Conservation (phyloP, 495 filamentous ascomycete genomes). For the Parathielavia hyrcaniae region DNA sequence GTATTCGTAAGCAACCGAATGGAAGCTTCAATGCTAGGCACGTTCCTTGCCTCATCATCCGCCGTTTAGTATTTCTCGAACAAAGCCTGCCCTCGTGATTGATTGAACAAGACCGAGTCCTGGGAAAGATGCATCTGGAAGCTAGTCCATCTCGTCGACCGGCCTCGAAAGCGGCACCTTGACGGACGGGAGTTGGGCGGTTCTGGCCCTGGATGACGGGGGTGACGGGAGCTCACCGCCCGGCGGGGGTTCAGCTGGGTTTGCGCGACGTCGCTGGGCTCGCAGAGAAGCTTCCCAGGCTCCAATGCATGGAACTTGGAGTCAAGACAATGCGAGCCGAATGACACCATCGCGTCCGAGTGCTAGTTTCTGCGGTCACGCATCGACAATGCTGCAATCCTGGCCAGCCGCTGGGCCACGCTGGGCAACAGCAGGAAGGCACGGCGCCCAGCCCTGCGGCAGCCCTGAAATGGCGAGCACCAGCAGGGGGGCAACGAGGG, state of each 20-base stretch:
- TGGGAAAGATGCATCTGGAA: no score
- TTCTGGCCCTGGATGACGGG: no score
- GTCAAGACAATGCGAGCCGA: neutral
- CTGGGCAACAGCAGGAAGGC: conserved; percentile 1
- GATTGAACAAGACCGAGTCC: no score
- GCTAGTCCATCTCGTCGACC: no score
- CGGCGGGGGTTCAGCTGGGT: neutral
- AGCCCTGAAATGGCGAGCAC: neutral
- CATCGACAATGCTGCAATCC: neutral
- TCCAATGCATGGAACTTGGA: neutral
- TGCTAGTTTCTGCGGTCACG: neutral
- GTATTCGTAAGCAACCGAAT: no score
- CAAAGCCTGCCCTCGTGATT: no score
- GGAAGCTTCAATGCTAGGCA: no score
- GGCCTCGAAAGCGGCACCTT: no score
- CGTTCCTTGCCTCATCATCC: no score
- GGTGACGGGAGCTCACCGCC: no score
- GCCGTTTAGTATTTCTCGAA: no score
- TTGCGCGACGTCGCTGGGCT: neutral
- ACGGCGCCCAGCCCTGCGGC: neutral
- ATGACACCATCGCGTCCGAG: neutral
- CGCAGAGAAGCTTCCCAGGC: neutral
- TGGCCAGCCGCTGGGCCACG: neutral
- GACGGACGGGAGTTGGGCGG: neutral
- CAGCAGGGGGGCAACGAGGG: conserved; percentile 12